These are phyloP conservation scores for Verticillium tricorpus DNA, from an alignment of 2,329 filamentous ascomycete species.

Conservation along the genomic window DNA sequence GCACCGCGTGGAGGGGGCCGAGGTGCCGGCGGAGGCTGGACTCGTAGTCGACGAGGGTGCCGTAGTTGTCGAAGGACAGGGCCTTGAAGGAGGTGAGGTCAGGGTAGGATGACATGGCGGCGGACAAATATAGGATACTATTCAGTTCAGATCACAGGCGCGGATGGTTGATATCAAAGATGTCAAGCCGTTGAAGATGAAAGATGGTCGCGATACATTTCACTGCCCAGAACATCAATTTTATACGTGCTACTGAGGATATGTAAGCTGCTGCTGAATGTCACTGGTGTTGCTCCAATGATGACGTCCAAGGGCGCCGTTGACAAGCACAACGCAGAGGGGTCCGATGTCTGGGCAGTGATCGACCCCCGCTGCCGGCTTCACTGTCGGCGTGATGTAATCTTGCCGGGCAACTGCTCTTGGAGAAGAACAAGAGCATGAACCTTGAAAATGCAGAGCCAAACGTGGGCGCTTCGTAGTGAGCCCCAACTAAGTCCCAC, in stretches of 20 bases:
- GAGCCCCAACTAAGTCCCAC: too few relatives aligned
- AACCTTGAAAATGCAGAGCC: too few relatives aligned
- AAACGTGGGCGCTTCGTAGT: too few relatives aligned
- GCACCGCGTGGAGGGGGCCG: slow-evolving; percentile 37
- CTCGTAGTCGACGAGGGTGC: slow-evolving; percentile 78
- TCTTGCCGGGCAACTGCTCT: neutral
- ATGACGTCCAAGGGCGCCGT: neutral
- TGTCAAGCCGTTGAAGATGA: neutral
- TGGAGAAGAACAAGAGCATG: too few relatives aligned
- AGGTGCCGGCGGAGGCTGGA: slow-evolving; percentile 55
- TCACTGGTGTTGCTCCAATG: neutral
- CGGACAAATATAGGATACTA: neutral
- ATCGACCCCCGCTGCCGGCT: neutral
- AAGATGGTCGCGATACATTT: too few relatives aligned
- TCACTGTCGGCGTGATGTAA: neutral
- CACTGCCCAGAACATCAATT: too few relatives aligned
- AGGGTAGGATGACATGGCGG: slow-evolving; percentile 2
- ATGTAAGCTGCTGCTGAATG: neutral
- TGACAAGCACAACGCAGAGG: neutral
- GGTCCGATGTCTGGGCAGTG: neutral
- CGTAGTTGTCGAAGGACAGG: slow-evolving; percentile 75
- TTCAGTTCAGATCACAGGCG: neutral
- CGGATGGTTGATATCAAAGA: too few relatives aligned
- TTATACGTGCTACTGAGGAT: neutral
- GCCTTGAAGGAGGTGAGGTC: slow-evolving; percentile 21